phyloP scores from a whole-genome alignment of 73 alveolate species.

The Paramecium sonneborni region DNA sequence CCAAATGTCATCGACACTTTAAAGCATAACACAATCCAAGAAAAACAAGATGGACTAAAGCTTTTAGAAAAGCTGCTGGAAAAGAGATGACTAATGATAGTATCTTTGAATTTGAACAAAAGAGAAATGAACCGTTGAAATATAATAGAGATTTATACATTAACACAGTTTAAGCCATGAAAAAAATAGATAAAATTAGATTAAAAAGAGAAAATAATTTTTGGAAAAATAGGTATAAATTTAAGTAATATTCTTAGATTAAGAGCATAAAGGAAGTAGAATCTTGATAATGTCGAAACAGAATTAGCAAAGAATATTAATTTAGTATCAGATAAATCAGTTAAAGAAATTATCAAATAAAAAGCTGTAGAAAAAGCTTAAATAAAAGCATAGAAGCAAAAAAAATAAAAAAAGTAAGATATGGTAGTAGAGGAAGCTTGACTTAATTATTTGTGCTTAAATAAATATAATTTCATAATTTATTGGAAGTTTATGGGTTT shows the following conservation, averaged over 20 bases:
- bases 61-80: constrained; percentile 92
- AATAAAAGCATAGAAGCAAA: not conserved
- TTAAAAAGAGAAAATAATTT: constrained; percentile 89
- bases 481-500: not conserved
- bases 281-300: not conserved
- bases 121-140: constrained; percentile 92
- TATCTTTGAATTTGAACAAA: constrained; percentile 96
- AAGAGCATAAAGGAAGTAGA: not conserved
- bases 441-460: not conserved
- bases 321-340: not conserved
- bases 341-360: constrained; percentile 8
- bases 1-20: constrained; percentile 98
- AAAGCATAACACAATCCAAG: constrained; percentile 98
- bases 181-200: constrained; percentile 93
- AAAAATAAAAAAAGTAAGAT: not conserved
- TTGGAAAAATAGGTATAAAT: constrained; percentile 73
- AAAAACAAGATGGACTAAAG: constrained; percentile 99
- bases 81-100: constrained; percentile 98
- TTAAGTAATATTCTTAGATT: not conserved
- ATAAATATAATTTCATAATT: not conserved
- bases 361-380: not conserved
- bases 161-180: constrained; percentile 97
- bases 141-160: constrained; percentile 91
- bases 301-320: constrained; percentile 53
- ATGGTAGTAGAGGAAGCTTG: constrained; percentile 13